A percentile compares a stretch with the other conserved stretches of the same genome.
Conservation (phyloP, 768 basidiomycete genomes). For the Tylopilus plumbeoviolaceoides region DNA sequence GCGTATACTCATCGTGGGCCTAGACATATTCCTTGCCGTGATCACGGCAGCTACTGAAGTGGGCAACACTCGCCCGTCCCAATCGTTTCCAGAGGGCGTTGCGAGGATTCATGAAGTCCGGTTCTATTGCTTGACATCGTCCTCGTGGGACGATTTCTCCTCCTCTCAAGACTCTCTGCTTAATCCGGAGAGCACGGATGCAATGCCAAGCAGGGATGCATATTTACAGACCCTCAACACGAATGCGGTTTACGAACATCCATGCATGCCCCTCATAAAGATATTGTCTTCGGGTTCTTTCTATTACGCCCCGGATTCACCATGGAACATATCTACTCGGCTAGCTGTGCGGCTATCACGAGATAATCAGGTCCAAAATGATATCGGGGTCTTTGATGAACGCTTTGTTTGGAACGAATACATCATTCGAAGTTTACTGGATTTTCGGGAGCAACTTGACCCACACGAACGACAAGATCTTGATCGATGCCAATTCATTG, state of each 20-base stretch:
- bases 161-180: constrained; percentile 48
- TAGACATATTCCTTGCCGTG: constrained; percentile 84
- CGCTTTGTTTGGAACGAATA: constrained; percentile 96
- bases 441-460: constrained; percentile 81
- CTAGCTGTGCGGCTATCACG: constrained; percentile 65
- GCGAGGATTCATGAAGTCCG: constrained; percentile 84
- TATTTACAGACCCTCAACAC: constrained; percentile 36
- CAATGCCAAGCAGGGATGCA: constrained; percentile 41
- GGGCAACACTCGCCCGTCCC: constrained; percentile 64
- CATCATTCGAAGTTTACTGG: constrained; percentile 79
- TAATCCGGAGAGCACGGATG: constrained; percentile 55
- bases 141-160: constrained; percentile 78
- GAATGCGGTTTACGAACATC: constrained; percentile 76
- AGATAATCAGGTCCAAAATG: constrained; percentile 40
- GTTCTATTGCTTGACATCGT: constrained; percentile 83
- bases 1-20: constrained; percentile 4
- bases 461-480: constrained; percentile 64
- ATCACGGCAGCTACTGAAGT: constrained; percentile 73
- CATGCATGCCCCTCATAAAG: constrained; percentile 84
- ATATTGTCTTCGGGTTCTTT: constrained; percentile 90
- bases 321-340: constrained; percentile 89
- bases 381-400: constrained; percentile 67
- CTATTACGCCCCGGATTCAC: constrained; percentile 80
- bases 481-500: constrained; percentile 82
- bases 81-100: constrained; percentile 57